These are phyloP conservation scores for Megacollybia platyphylla DNA, from an alignment of 1,284 basidiomycete genomes.

Conservation along the genomic window DNA sequence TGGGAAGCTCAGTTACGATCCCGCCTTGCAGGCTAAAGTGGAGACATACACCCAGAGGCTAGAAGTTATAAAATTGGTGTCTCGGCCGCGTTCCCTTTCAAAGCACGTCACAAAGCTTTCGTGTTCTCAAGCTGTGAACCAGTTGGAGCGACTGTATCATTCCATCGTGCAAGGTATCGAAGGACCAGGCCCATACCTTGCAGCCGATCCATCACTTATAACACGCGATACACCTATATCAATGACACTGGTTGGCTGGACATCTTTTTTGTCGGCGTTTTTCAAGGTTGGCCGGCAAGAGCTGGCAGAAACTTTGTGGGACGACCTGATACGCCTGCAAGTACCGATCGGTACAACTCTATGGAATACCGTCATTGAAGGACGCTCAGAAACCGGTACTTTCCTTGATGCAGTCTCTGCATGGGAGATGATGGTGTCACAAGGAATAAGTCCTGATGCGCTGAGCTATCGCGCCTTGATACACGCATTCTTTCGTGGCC, in stretches of 20 bases:
- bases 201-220: slow-evolving; percentile 21
- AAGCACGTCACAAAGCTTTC: slow-evolving; percentile 35
- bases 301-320: slow-evolving; percentile 49
- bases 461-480: slow-evolving; percentile 53
- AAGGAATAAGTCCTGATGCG: slow-evolving; percentile 37
- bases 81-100: slow-evolving; percentile 32
- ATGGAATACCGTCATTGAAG: slow-evolving; percentile 58
- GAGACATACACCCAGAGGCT: slow-evolving; percentile 31
- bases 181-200: slow-evolving; percentile 31
- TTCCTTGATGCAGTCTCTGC: slow-evolving; percentile 32
- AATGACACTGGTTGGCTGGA: slow-evolving; percentile 46
- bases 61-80: slow-evolving; percentile 35
- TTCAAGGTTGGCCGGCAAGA: slow-evolving; percentile 37
- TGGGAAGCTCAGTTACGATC: slow-evolving; percentile 18
- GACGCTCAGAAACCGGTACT: slow-evolving; percentile 35
- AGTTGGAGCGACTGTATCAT: slow-evolving; percentile 33
- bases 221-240: slow-evolving; percentile 26
- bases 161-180: slow-evolving; percentile 35
- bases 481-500: slow-evolving; percentile 34
- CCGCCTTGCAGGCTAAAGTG: slow-evolving; percentile 22
- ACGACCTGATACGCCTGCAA: slow-evolving; percentile 39
- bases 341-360: slow-evolving; percentile 33
- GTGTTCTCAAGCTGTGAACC: slow-evolving; percentile 13
- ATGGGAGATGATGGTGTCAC: slow-evolving; percentile 48
- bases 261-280: slow-evolving; percentile 48